Evolutionary conservation across 306 rosid species (phyloP).

Genomic region (Vachellia pachyceras): DNA sequence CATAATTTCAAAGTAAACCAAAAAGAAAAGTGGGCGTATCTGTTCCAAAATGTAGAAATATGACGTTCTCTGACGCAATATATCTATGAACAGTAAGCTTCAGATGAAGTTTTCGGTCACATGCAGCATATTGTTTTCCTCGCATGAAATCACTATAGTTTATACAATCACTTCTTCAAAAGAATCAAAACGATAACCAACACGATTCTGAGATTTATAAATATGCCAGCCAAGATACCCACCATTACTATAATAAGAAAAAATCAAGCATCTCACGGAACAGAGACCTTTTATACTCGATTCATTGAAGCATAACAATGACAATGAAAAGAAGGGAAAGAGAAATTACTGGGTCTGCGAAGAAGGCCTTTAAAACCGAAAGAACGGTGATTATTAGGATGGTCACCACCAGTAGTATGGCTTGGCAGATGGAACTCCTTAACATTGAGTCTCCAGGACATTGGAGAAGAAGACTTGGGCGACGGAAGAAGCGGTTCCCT

Average conservation of each 20-base stretch:
- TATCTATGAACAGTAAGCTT: background rate
- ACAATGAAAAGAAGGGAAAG: background rate
- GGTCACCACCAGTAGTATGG: background rate
- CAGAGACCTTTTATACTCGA: background rate
- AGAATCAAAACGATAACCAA: constrained; percentile 10
- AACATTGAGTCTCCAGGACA: constrained; percentile 47
- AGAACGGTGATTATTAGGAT: background rate
- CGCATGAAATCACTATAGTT: background rate
- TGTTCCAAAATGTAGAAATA: background rate
- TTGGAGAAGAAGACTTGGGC: background rate
- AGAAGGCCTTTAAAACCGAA: constrained; percentile 28
- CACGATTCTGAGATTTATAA: constrained; percentile 22
- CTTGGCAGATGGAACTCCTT: constrained; percentile 43
- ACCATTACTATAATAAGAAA: constrained; percentile 4
- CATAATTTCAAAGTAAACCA: constrained; percentile 1
- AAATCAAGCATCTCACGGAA: background rate
- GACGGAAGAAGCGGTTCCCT: constrained; percentile 34
- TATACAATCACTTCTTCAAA: background rate
- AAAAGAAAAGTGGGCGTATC: background rate
- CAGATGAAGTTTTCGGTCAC: background rate
- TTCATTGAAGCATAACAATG: background rate
- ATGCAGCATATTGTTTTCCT: background rate
- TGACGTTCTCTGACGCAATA: background rate
- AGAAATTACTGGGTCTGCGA: constrained; percentile 36
- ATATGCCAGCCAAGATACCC: background rate